These are phyloP conservation scores for Rubia tinctorum DNA, from an alignment of 305 asterid species.

Conservation along the genomic window DNA sequence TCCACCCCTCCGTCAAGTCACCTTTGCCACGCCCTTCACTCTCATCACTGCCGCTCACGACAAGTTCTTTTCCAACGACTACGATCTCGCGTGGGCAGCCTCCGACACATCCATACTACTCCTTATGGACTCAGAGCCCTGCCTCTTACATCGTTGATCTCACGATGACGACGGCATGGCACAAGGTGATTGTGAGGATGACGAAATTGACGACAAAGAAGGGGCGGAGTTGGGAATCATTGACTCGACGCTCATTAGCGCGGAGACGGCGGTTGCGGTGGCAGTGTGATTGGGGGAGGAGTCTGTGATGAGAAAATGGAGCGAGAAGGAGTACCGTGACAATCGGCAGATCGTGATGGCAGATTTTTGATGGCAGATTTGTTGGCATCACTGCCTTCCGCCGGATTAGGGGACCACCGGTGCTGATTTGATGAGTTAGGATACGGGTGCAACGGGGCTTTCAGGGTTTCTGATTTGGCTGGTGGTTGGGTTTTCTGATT, in stretches of 20 bases:
- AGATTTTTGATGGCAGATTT: conserved; percentile 18
- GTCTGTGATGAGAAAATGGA: conserved; percentile 30
- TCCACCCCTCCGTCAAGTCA: conserved; percentile 22
- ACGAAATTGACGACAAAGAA: conserved; percentile 25
- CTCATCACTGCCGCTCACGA: conserved; percentile 64
- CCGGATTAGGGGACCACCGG: conserved; percentile 7
- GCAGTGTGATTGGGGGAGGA: conserved; percentile 27
- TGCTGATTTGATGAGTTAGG: background rate
- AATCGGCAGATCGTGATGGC: conserved; percentile 24
- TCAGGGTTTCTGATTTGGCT: no score
- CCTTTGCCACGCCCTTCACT: conserved; percentile 33
- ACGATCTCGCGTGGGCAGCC: conserved; percentile 55
- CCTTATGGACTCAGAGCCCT: conserved; percentile 40
- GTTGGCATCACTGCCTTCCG: conserved; percentile 15
- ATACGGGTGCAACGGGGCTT: no score
- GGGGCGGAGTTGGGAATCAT: conserved; percentile 28
- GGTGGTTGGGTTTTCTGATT: no score
- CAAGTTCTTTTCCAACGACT: conserved; percentile 74
- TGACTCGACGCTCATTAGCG: conserved; percentile 19
- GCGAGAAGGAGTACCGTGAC: conserved; percentile 25
- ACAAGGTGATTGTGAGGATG: conserved; percentile 37
- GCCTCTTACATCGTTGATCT: conserved; percentile 49
- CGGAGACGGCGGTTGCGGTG: conserved; percentile 26
- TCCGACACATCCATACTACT: conserved; percentile 26
- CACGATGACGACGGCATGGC: conserved; percentile 37